Evolutionary conservation across 1,139 yeast genomes (phyloP).

Genomic region (Yarrowia galli): DNA sequence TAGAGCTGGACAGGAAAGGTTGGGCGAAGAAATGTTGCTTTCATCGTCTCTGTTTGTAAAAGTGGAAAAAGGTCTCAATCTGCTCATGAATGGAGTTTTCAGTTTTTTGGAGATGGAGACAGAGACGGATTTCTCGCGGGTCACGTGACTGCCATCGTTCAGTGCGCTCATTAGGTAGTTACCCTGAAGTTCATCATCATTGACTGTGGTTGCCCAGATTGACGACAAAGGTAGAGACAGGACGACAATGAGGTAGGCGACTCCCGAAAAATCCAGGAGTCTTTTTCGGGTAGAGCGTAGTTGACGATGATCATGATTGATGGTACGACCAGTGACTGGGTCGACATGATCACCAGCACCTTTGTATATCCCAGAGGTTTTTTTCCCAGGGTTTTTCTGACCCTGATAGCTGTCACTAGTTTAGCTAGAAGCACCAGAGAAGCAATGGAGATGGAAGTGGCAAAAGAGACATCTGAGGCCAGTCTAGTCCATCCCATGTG

Average conservation of each 20-base stretch:
- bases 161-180: neutral
- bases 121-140: neutral
- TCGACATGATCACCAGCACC: constrained; percentile 75
- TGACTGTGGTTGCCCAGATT: constrained; percentile 69
- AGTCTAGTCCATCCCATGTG: constrained; percentile 46
- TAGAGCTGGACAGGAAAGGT: neutral
- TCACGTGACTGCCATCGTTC: too few species aligned
- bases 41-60: neutral
- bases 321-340: constrained; percentile 85
- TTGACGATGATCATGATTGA: constrained; percentile 67
- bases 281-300: constrained; percentile 44
- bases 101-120: too few species aligned
- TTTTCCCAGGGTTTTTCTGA: constrained; percentile 77
- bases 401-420: constrained; percentile 68
- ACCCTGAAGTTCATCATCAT: constrained; percentile 2
- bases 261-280: constrained; percentile 51
- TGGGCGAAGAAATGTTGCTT: too few species aligned
- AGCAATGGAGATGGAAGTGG: constrained; percentile 70
- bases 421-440: constrained; percentile 67
- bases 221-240: constrained; percentile 82
- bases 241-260: constrained; percentile 59
- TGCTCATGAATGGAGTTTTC: neutral
- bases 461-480: constrained; percentile 62
- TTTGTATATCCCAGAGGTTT: constrained; percentile 84
- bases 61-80: constrained; percentile 26